Evolutionary conservation across 2,329 filamentous ascomycete species (phyloP), one percentile per base, ranked within the genome.

Genomic region (Drechslerella stenobrocha): DNA sequence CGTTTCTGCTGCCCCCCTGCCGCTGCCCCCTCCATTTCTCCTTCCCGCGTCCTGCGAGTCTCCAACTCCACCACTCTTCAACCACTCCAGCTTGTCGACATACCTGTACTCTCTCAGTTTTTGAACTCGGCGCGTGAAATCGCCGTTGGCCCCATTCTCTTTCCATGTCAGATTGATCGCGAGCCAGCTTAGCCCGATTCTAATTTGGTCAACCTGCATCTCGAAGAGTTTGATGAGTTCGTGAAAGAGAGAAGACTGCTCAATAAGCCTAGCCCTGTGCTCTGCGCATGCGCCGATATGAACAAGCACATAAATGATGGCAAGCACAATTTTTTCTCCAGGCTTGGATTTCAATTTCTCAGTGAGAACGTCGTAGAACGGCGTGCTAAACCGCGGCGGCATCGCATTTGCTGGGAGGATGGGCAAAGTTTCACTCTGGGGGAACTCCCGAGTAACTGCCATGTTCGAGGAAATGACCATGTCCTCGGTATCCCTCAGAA

Each of bases 271-370:
- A 73, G 91, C 85, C 57, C 90, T 85, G 26, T 83, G 82, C 2
- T 90, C 85, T 9, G 86, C 80, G 70, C 89, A 89, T 7, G 91
- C 92, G 15, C 90, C 90, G 72, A 97, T 84, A 77, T 97, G 90
- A 11, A 93, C 87, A 48, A 97, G 81, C 59, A 96, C 86, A 75
- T 86, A 93, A 24, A 90, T 84, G 8, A 92, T 87, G 1, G 88
- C 83, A 72, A 84, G 82, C 52, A 96, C 82, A 69, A 96, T 87
- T 76, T 89, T 87, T 22, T 70, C 64, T 24, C 70, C 65, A 20
- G 70, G 71, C 2, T 71, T 70, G 40, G 50, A 70, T 34, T 32
- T 57, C 40, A 61, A 37, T 42, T 64, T 70, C 56, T 34, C 70
- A 20, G 47, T 58, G 47, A 57, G 55, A 59, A 56, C 55, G 37